Evolutionary conservation across 768 basidiomycete genomes (phyloP), one percentile per base, ranked within the genome.

Genomic region (Phylloporus sp.): DNA sequence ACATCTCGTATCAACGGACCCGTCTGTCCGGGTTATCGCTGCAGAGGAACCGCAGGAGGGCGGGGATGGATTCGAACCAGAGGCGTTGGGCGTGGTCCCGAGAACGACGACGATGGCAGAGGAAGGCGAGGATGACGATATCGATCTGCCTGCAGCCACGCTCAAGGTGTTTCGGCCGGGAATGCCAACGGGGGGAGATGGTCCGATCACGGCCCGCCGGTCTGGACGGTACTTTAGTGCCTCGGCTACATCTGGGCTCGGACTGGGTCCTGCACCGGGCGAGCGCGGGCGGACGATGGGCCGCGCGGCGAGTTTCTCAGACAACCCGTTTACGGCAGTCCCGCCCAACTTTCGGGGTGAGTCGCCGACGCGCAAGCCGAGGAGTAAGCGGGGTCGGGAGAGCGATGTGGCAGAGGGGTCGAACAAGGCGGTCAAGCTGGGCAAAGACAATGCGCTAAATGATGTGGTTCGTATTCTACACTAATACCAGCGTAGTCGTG

Each of bases 271-370:
- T n/a, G 26, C 13, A 5, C 6, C 15, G 5, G 54, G 32, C 15
- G 34, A 42, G 3, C 16, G 41, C 6, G 32, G 58, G 48, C 53
- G 72, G 58, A 2, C 58, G 60, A 22, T 50, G 53, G 59, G 34
- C 2, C 59, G 43, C 67, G 72, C 59, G 48, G 62, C 59, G 47
- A 70, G 52, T 56, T 70, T 59, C 45, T 66, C 55, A 2, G 55
- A 76, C 46, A 81, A 80, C 52, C 63, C 62, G 44, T 82, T 82
- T 28, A 80, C 73, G 28, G 74, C 76, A 0, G 78, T 82, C 6
- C 61, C 74, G 1, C 63, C 66, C 13, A 57, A 63, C 26, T 78
- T 63, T 39, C 52, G 69, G n/a, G 57, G 57, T 0, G 58, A 57
- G 49, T 68, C 67, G 16, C 67, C 67, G 18, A 44, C 68, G n/a